Evolutionary conservation across 208 protist species (phyloP), one percentile per base, ranked within the genome.

Genomic region (Wallacemonas sp.): DNA sequence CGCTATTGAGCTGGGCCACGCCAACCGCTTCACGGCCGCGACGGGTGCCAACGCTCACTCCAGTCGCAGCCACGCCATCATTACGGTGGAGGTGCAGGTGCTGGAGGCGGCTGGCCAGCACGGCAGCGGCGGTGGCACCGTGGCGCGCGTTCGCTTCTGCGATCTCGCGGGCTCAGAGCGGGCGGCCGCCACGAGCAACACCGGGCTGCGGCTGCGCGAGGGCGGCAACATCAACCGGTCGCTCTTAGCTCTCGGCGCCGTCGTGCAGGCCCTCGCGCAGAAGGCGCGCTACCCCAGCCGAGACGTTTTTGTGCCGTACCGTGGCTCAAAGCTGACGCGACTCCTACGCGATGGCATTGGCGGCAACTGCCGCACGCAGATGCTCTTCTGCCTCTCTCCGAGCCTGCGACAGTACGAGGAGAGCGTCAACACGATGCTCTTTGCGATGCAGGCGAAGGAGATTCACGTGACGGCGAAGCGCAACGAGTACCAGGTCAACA

Each of bases 151-250:
- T 52, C 72, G 89, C 30, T 91, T 96, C 46, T 86, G 80, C 32
- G 92, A 97, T 70, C 72, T 97, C 1, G 94, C 94, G 1, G 94
- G 94, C 8, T 96, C 87, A 23, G 94, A 98, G 76, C 66, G 92
- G 2, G 94, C 94, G 0, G 82, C 92, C 23, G 58, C 80, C 34
- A 95, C 88, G 19, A 89, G 70, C 48, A 96, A 93, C 63, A 79
- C 62, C 8, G 96, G 94, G 1, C 32, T 88, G 26, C 80, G 94
- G 2, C 72, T 98, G 32, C 76, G 80, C 5, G 96, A 98, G 69
- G 96, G 96, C 43, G 94, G 91, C 57, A 97, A 94, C 68, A 98
- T 98, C 68, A 98, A 98, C 62, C 74, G 85, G 27, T 98, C 96
- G 4, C 77, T 98, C 46, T 80, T 98, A 9, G 94, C 94, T 0